Conservation (phyloP, 2,329 filamentous ascomycete species). For the Apiospora sp. region DNA sequence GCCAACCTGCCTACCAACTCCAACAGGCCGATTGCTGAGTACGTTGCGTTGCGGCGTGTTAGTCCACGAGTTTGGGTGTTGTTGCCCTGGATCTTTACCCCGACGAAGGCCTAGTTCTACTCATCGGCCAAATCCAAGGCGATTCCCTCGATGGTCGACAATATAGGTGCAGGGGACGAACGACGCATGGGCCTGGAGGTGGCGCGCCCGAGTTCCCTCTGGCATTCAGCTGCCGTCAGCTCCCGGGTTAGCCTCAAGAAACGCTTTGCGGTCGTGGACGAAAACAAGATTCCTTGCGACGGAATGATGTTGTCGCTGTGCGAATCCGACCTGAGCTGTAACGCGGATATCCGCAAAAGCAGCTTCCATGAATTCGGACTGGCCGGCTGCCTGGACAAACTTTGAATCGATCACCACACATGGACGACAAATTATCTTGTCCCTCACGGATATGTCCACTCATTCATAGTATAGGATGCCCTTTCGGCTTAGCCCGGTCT, state of each 20-base stretch:
- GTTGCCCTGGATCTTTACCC: neutral
- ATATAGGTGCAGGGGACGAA: neutral
- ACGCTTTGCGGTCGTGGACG: rapidly evolving
- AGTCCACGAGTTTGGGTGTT: neutral
- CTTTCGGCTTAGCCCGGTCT: too few relatives aligned
- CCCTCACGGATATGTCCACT: too few relatives aligned
- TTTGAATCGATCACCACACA: too few relatives aligned
- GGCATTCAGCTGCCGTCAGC: neutral
- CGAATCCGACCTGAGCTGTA: neutral
- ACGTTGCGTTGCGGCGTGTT: neutral
- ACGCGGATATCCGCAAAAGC: neutral
- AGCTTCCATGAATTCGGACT: neutral
- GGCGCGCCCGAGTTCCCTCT: neutral
- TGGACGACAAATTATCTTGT: too few relatives aligned
- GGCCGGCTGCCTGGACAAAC: neutral
- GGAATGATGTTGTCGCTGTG: neutral
- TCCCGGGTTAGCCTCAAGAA: neutral
- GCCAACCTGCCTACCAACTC: too few relatives aligned
- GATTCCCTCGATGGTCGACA: neutral
- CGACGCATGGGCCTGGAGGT: neutral
- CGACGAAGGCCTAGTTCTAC: neutral
- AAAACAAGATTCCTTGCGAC: neutral
- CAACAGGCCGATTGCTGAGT: too few relatives aligned
- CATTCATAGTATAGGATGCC: too few relatives aligned
- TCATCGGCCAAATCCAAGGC: neutral